Base-by-base conservation (phyloP, 768 basidiomycete species). In the Coprinopsis sp. region DNA sequence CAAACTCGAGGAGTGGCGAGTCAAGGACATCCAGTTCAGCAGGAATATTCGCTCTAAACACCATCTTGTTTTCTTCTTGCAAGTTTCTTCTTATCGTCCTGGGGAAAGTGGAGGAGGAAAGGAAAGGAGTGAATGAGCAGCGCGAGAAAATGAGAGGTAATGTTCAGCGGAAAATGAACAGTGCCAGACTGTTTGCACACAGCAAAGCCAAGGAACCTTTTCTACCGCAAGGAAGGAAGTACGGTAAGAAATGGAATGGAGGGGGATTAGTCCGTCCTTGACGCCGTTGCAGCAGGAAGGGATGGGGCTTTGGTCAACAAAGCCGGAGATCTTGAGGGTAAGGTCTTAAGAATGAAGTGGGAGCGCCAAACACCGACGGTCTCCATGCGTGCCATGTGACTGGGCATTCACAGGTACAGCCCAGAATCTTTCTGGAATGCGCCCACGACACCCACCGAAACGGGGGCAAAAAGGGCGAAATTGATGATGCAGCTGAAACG, bases 11-110 rank as follows among this genome's bases (percentile, higher is more conserved):
- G 44, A 69, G 42, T 1, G 69, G 70, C 28, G 70, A 71, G 30
- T 71, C 70, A 33, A 68, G 56, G 41, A 63, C 52, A 54, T 70
- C 70, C 52, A 71, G 64, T 55, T 70, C 68, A 27, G 64, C 56
- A 16, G 56, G 60, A 4, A 40, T 19, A 18, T 42, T 42, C 18
- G 40, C 27, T 42, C 40, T 42, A 28, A 28, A 42, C 24, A 42
- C 30, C 40, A 30, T 42, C n/a, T n/a, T n/a, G 38, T 19, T 22
- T 24, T 11, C 16, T 12, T 24, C 11, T 11, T 21, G 38, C 12
- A 22, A 13, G 38, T 11, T 40, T 21, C 22, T 8, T 37, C 16
- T 18, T 37, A 6, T 14, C n/a, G n/a, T n/a, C n/a, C n/a, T n/a
- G n/a, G n/a, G 36, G 11, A 11, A 10, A 21, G 10, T 19, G 12